Base-by-base conservation (phyloP, 2,329 filamentous ascomycete species). In the Epichloe bromicola region DNA sequence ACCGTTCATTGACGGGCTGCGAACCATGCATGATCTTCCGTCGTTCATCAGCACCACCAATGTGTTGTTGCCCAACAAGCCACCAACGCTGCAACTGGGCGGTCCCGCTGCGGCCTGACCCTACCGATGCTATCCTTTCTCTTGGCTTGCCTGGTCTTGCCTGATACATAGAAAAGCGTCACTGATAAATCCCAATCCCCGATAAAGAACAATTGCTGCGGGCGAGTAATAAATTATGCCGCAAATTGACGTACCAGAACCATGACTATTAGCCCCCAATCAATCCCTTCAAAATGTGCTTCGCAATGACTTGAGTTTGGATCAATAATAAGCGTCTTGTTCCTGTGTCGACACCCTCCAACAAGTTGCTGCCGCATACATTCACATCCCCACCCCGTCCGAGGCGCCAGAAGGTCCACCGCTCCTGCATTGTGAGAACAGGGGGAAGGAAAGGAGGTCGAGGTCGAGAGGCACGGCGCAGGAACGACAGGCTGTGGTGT, bases 21-120 rank as follows among this genome's bases (percentile, higher is more conserved):
- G 48, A 56, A 54, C 53, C 46, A 52, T 49, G 53, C 46, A 52
- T 49, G 50, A 56, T 55, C 55, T 51, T 50, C 50, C 49, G 53
- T 55, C 49, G 53, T 55, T 56, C 53, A 49, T 53, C 48, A 41
- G 38, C 39, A 36, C 45, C 46, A 37, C 38, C 48, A n/a, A 42
- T 30, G 37, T 49, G n/a, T 46, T 23, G 33, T 49, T 46, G 45
- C 51, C 54, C 51, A 52, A 54, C 50, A 52, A 55, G 52, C 53
- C 53, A 52, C 51, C 53, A 50, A 43, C 34, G 15, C 34, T 26
- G 15, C 12, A 19, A 23, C 20, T 23, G 39, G 20, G 36, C 20
- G 20, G 33, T 38, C 30, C 40, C 23, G 23, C 23, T 26, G 23
- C 23, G 23, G 6, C 23, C 23, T 26, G 23, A 26, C 23, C 23